Evolutionary conservation across 805 yeast genomes (phyloP), one percentile per base, ranked within the genome.

Genomic region (Kregervanrija delftensis): DNA sequence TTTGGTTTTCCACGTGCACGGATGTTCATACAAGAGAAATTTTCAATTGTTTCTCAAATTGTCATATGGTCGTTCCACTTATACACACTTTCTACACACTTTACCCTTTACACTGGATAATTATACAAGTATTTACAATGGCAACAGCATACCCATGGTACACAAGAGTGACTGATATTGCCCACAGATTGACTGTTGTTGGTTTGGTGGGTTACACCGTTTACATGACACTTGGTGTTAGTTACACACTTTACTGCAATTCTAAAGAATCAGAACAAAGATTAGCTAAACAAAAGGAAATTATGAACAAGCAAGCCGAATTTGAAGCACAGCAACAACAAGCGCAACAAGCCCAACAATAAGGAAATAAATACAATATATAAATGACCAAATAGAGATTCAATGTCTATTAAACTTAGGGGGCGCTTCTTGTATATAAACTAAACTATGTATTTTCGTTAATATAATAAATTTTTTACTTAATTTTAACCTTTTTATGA

Each of bases 121-220:
- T 22, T 22, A 22, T 22, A 22, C 28, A 22, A 5, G 4, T 30
- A 11, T 12, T 31, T 14, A 42, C 33, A 33, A 47, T 50, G 53
- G 47, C 46, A 15, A 8, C 41, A 8, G 45, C 43, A 31, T 76
- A 76, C 59, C 86, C 90, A 39, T 84, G 91, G 91, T 83, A 83
- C 61, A 79, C 83, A 2, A 81, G 77, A 61, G 79, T 76, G 3
- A 77, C 86, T 2, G 91, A 84, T 61, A 74, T 83, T 36, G 74
- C 73, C 28, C 91, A 84, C 63, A 81, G 91, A 66, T 61, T 83
- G 47, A 80, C 87, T 0, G 89, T 84, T 38, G 59, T 83, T 16
- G 73, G 83, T 3, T 68, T 84, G 30, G 74, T 81, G 15, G 90
- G 90, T 10, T 59, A 63, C 49, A 61, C 70, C 2, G 45, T 59